Percentiles rank a stretch among this genome's conserved stretches.
Conservation (phyloP, 305 asterid species). For the Fraxinus ornus region DNA sequence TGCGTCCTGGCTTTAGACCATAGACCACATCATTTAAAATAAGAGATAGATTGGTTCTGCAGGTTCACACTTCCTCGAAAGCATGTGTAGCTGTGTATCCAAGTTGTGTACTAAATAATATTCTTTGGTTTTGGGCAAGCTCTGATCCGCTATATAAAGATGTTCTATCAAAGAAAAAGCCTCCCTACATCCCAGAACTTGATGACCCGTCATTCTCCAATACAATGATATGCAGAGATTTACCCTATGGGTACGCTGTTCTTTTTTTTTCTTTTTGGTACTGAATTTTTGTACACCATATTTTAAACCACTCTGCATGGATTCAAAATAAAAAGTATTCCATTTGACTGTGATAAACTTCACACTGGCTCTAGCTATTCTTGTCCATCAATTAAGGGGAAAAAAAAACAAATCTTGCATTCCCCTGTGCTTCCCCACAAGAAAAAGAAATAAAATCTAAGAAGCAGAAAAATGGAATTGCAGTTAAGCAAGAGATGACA, state of each 20-base stretch:
- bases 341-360: neutral
- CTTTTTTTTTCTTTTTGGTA: neutral
- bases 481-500: neutral
- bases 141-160: conserved; percentile 63
- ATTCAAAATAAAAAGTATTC: neutral
- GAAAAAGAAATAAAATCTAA: neutral
- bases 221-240: conserved; percentile 61
- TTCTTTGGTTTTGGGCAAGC: conserved; percentile 96
- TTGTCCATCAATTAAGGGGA: neutral
- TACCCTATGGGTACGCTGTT: conserved; percentile 69
- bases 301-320: neutral
- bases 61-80: conserved; percentile 76
- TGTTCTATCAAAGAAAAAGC: conserved; percentile 52
- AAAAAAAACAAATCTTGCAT: neutral
- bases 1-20: neutral
- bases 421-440: neutral
- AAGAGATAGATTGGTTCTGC: conserved; percentile 25
- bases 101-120: conserved; percentile 70
- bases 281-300: neutral
- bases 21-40: neutral
- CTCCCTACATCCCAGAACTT: conserved; percentile 78
- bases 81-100: conserved; percentile 91
- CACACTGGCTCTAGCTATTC: neutral
- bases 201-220: conserved; percentile 75
- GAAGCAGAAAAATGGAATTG: neutral